Conservation (phyloP, 75 land plant species). For the Cunninghamia lanceolata region DNA sequence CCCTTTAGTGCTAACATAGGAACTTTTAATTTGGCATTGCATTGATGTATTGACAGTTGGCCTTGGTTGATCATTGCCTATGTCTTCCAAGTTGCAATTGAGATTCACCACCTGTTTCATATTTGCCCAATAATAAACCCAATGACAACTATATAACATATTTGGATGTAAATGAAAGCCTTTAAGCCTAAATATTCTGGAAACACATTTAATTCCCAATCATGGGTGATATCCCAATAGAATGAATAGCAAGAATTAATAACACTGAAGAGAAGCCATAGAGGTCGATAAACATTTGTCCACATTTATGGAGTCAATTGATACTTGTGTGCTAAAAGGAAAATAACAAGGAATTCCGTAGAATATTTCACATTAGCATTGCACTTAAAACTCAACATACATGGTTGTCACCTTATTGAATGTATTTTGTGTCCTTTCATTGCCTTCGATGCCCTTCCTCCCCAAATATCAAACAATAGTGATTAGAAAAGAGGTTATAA, state of each 20-base stretch:
- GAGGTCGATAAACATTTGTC: constrained; percentile 71
- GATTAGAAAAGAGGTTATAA: no score
- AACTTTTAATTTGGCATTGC: no score
- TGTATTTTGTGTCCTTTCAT: no score
- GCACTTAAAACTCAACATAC: no score
- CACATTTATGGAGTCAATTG: constrained; percentile 79
- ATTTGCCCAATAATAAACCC: constrained; percentile 93
- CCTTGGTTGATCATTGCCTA: no score
- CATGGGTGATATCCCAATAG: constrained; percentile 93
- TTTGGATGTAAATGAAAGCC: constrained; percentile 46
- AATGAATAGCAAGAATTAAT: constrained; percentile 89
- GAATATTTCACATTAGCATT: constrained; percentile 94
- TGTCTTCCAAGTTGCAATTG: no score
- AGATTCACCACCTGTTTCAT: no score
- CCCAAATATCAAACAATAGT: no score
- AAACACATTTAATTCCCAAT: constrained; percentile 93
- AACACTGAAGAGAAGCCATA: constrained; percentile 86
- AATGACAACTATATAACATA: constrained; percentile 65
- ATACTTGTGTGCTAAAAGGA: constrained; percentile 90
- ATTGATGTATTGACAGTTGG: no score
- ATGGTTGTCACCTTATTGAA: no score
- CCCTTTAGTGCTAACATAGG: no score
- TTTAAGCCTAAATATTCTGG: constrained; percentile 63
- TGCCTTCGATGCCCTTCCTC: no score
- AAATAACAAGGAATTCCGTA: constrained; percentile 87